Evolutionary conservation across 768 basidiomycete species (phyloP).

Genomic region (Leccinum variicolor): DNA sequence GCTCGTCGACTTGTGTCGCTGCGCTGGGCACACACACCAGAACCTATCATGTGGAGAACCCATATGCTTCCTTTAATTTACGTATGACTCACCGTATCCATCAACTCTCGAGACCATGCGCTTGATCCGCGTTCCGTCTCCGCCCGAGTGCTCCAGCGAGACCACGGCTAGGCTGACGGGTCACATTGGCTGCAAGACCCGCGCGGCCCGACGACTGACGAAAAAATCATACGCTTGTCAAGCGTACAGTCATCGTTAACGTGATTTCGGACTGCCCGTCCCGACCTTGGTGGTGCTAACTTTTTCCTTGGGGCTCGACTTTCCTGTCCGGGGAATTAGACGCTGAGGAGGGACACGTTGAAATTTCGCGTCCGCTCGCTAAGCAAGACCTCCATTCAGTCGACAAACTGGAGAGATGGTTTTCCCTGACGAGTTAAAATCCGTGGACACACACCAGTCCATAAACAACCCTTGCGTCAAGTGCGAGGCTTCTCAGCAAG

Average conservation of each 20-base stretch:
- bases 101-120: neutral
- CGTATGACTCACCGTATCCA: conserved; percentile 16
- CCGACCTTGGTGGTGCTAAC: conserved; percentile 6
- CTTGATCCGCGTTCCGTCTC: conserved; percentile 12
- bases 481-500: conserved; percentile 18
- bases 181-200: neutral
- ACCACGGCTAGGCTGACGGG: conserved; percentile 13
- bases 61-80: conserved; percentile 4
- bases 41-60: neutral
- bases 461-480: conserved; percentile 9
- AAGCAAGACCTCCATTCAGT: conserved; percentile 12
- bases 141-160: conserved; percentile 7
- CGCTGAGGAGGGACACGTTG: conserved; percentile 1
- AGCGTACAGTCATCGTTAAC: neutral
- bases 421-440: conserved; percentile 9
- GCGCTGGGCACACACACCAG: neutral
- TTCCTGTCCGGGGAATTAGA: conserved; percentile 23
- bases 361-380: conserved; percentile 1
- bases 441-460: conserved; percentile 17
- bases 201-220: neutral
- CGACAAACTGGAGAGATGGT: conserved; percentile 5
- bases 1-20: neutral
- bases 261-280: conserved; percentile 11
- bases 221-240: conserved; percentile 1
- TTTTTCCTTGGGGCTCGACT: conserved; percentile 1